A percentile compares a stretch with the other conserved stretches of the same genome.
Evolutionary conservation across 257 asterid species (phyloP).

Genomic region (Marsdenia floribunda): DNA sequence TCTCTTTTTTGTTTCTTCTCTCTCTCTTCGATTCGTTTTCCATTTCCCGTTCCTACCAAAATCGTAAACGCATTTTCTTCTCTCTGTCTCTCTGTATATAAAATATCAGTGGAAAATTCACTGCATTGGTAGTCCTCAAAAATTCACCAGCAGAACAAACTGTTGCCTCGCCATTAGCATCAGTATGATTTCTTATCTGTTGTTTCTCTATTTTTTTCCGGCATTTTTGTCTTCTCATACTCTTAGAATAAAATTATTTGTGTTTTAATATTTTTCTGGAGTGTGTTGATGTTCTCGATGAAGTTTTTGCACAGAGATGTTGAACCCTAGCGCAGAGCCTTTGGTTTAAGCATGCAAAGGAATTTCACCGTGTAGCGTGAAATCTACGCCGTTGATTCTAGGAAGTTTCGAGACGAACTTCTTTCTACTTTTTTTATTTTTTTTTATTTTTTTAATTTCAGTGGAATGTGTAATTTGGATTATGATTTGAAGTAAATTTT

Average conservation of each 20-base stretch:
- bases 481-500: background rate
- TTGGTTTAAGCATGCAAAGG: background rate
- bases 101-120: background rate
- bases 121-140: background rate
- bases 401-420: background rate
- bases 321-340: conserved; percentile 10
- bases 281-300: background rate
- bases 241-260: background rate
- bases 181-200: background rate
- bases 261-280: background rate
- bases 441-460: background rate
- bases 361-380: background rate
- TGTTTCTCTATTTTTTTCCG: background rate
- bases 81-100: no score
- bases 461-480: background rate
- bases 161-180: conserved; percentile 6
- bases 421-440: background rate
- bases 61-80: background rate
- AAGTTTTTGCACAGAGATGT: background rate
- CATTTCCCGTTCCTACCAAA: background rate
- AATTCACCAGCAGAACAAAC: background rate
- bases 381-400: conserved; percentile 2
- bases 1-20: conserved; percentile 7
- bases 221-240: no score
- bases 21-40: conserved; percentile 7